Evolutionary conservation across 2,329 filamentous ascomycete species (phyloP).

Genomic region (Alternaria conjuncta): DNA sequence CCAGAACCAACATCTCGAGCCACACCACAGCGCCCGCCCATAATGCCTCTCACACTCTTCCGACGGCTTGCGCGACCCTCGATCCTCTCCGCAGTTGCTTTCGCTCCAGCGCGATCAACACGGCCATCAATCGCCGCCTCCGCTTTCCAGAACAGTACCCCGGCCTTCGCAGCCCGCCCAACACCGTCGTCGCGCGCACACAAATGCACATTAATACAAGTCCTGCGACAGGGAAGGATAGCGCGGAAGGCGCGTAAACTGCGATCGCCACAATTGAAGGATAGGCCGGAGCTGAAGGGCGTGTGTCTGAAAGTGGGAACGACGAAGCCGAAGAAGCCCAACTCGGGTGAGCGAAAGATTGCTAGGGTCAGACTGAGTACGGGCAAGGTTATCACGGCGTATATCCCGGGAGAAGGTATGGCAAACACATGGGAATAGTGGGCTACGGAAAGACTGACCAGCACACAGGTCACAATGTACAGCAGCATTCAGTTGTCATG

Average conservation of each 20-base stretch:
- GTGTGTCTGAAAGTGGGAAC: slow-evolving; percentile 95
- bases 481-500: slow-evolving; percentile 97
- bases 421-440: slow-evolving; percentile 1
- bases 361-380: slow-evolving; percentile 88
- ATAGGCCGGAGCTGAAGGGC: slow-evolving; percentile 86
- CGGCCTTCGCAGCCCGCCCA: slow-evolving; percentile 34
- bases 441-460: slow-evolving; percentile 8
- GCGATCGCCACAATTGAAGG: slow-evolving; percentile 81
- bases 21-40: slow-evolving; percentile 8
- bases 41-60: slow-evolving; percentile 51
- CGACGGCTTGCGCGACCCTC: slow-evolving; percentile 48
- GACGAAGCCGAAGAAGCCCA: slow-evolving; percentile 97
- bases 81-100: slow-evolving; percentile 23
- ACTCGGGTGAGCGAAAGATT: slow-evolving; percentile 95
- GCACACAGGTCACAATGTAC: slow-evolving; percentile 82
- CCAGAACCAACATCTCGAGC: background rate
- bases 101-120: slow-evolving; percentile 15
- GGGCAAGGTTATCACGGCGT: slow-evolving; percentile 86
- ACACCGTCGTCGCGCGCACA: slow-evolving; percentile 50
- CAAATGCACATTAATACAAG: slow-evolving; percentile 59
- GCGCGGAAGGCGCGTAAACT: slow-evolving; percentile 82
- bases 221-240: slow-evolving; percentile 73
- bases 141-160: slow-evolving; percentile 28
- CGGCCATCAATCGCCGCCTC: slow-evolving; percentile 28
- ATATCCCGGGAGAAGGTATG: slow-evolving; percentile 90